A percentile compares a stretch with the other conserved stretches of the same genome.
Evolutionary conservation across 257 asterid species (phyloP).

Genomic region (Capsicum pubescens): DNA sequence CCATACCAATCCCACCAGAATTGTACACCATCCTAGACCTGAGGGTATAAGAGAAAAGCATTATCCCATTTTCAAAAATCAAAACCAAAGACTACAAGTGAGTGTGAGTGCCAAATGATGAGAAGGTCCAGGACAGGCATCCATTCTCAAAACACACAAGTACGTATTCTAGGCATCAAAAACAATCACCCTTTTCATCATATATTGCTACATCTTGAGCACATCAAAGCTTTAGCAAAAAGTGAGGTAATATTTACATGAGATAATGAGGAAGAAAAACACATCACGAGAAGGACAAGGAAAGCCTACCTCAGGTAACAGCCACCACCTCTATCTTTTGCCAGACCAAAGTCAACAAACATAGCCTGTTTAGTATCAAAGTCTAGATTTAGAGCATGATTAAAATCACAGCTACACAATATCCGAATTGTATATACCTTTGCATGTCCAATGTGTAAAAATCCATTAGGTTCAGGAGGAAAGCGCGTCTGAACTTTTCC

Average conservation of each 20-base stretch:
- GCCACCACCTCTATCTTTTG: slow-evolving; percentile 92
- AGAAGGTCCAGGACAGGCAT: background rate
- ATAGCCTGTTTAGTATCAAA: slow-evolving; percentile 69
- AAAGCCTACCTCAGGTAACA: slow-evolving; percentile 81
- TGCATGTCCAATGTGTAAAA: slow-evolving; percentile 95
- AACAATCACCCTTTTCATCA: background rate
- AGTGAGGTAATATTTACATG: background rate
- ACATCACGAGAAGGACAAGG: slow-evolving; percentile 22
- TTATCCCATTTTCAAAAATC: background rate
- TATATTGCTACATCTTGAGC: slow-evolving; percentile 1
- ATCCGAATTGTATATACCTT: slow-evolving; percentile 58
- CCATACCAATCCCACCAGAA: background rate
- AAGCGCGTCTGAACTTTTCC: slow-evolving; percentile 88
- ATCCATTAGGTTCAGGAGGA: slow-evolving; percentile 99
- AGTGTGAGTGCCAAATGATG: background rate
- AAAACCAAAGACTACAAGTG: background rate
- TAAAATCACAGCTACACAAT: slow-evolving; percentile 22
- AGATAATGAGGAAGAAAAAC: background rate
- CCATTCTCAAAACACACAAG: background rate
- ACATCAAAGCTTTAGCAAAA: background rate
- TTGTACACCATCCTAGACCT: background rate
- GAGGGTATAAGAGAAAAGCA: background rate
- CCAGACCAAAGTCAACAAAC: slow-evolving; percentile 97
- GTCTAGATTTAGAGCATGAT: slow-evolving; percentile 19
- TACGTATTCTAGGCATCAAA: background rate